A percentile compares a stretch with the other conserved stretches of the same genome.
phyloP scores from a whole-genome alignment of 2,329 filamentous ascomycete genomes.

The Periconia sp. region DNA sequence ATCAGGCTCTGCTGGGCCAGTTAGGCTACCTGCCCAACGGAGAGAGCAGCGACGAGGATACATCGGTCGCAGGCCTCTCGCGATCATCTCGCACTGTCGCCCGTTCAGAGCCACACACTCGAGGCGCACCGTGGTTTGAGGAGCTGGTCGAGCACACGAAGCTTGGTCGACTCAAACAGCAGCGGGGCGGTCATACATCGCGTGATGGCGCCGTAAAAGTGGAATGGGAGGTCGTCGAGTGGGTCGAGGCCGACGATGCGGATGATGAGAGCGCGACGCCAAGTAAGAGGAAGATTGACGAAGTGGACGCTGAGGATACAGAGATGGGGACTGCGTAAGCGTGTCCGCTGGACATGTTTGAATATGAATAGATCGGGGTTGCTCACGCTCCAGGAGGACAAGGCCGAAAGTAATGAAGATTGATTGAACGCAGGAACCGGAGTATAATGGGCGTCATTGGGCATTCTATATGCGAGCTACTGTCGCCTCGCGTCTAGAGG shows the following conservation, averaged over 20 bases:
- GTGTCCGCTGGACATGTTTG: slow-evolving; percentile 3
- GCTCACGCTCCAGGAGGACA: slow-evolving; percentile 35
- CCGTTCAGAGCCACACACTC: slow-evolving; percentile 33
- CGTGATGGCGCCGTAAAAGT: slow-evolving; percentile 70
- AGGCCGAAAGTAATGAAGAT: slow-evolving; percentile 14
- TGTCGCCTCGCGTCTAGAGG: too few species aligned
- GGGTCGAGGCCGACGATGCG: slow-evolving; percentile 46
- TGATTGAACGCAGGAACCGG: neutral
- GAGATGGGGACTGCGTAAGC: slow-evolving; percentile 37
- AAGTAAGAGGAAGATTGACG: slow-evolving; percentile 44
- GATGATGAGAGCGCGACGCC: slow-evolving; percentile 39
- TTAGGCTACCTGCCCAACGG: slow-evolving; percentile 69
- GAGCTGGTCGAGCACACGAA: slow-evolving; percentile 77
- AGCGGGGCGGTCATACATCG: slow-evolving; percentile 64
- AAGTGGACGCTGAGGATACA: slow-evolving; percentile 32
- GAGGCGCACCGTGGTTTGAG: slow-evolving; percentile 86
- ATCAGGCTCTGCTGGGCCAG: slow-evolving; percentile 75
- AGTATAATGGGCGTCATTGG: neutral
- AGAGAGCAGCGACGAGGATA: slow-evolving; percentile 36
- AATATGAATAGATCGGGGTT: slow-evolving; percentile 22
- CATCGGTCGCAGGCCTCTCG: slow-evolving; percentile 23
- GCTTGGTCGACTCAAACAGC: slow-evolving; percentile 71
- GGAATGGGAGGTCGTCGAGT: slow-evolving; percentile 87
- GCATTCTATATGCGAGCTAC: too few species aligned
- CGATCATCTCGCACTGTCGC: slow-evolving; percentile 19